A percentile compares a stretch with the other conserved stretches of the same genome.
Conservation (phyloP, 768 basidiomycete genomes). For the Naganishia vaughanmartiniae region DNA sequence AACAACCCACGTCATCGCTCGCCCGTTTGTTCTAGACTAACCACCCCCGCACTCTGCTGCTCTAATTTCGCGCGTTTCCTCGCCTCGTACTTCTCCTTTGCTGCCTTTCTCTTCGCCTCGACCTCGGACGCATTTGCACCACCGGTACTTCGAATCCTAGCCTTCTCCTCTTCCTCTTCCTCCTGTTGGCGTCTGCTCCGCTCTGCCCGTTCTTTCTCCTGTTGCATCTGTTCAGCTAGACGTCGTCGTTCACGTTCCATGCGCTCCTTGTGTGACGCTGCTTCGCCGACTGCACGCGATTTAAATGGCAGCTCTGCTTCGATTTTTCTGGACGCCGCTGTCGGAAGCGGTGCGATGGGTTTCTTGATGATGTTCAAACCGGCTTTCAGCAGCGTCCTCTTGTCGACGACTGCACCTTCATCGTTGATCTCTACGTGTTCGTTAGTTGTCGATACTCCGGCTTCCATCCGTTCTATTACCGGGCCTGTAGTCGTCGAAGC, state of each 20-base stretch:
- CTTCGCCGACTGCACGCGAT: constrained; percentile 72
- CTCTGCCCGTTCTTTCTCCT: constrained; percentile 62
- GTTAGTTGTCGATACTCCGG: constrained; percentile 21
- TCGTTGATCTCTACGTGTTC: constrained; percentile 88
- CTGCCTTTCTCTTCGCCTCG: constrained; percentile 45
- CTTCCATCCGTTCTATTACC: constrained; percentile 15
- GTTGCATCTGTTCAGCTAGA: constrained; percentile 73
- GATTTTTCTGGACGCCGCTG: constrained; percentile 16
- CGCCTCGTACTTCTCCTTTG: constrained; percentile 45
- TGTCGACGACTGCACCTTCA: constrained; percentile 95
- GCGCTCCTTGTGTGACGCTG: constrained; percentile 76
- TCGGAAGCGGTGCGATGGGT: constrained; percentile 54
- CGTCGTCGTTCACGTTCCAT: constrained; percentile 77
- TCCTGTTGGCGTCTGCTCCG: constrained; percentile 64
- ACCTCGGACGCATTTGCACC: constrained; percentile 45
- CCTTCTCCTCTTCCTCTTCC: constrained; percentile 64
- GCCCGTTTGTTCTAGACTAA: neutral
- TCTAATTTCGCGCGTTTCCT: constrained; percentile 47
- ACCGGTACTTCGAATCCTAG: constrained; percentile 47
- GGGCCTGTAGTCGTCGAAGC: constrained; percentile 21
- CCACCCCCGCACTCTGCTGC: constrained; percentile 14
- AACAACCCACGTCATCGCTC: neutral
- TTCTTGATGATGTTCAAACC: constrained; percentile 78
- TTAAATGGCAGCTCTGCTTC: constrained; percentile 36
- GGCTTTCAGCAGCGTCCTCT: constrained; percentile 82